phyloP scores from a whole-genome alignment of 257 asterid species.

The Solanum infundibuliforme region DNA sequence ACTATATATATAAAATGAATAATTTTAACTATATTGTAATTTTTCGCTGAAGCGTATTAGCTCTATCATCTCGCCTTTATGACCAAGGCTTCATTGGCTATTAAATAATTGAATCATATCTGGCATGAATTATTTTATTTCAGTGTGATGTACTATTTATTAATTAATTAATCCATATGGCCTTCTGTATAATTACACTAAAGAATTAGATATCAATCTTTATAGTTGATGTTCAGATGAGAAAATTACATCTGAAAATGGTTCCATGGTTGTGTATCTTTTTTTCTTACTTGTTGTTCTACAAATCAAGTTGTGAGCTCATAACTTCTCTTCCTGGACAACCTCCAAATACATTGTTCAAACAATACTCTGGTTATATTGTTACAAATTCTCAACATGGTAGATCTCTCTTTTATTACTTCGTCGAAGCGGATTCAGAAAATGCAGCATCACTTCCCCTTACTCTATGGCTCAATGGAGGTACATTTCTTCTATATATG shows the following conservation, averaged over 20 bases:
- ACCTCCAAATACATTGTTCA: slow-evolving; percentile 8
- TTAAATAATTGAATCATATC: no score
- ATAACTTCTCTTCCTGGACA: slow-evolving; percentile 17
- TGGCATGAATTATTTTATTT: no score
- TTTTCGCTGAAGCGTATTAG: no score
- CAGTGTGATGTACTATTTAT: no score
- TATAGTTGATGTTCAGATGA: no score
- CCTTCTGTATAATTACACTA: no score
- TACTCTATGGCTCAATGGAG: slow-evolving; percentile 19
- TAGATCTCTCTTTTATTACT: slow-evolving; percentile 12
- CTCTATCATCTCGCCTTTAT: no score
- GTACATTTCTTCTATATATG: neutral
- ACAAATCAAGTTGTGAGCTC: neutral
- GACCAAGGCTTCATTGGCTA: no score
- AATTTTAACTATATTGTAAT: no score
- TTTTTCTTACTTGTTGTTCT: neutral
- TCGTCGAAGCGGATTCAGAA: slow-evolving; percentile 11
- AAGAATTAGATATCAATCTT: no score
- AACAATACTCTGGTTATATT: slow-evolving; percentile 17
- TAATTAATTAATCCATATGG: no score
- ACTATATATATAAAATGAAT: no score
- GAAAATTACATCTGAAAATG: neutral
- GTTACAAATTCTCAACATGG: slow-evolving; percentile 8
- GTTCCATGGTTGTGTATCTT: neutral
- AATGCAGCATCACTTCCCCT: slow-evolving; percentile 9